Evolutionary conservation across 768 basidiomycete genomes (phyloP), one percentile per base, ranked within the genome.

Genomic region (Mycena metata): DNA sequence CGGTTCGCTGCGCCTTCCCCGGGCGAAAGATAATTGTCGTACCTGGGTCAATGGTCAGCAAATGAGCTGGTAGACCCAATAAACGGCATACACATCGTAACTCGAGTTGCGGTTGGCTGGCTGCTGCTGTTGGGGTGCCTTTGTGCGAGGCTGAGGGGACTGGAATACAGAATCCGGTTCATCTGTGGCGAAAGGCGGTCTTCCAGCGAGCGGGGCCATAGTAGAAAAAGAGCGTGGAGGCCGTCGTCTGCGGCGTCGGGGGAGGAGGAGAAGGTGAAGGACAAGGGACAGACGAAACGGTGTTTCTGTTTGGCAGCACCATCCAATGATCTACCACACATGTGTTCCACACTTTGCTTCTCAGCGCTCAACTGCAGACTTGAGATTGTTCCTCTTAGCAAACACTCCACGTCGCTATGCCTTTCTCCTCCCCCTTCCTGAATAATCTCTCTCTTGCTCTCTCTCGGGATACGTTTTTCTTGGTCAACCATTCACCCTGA

Each of bases 131-230:
- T 81, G 82, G 24, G 80, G 79, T 56, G 79, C 79, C 5, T 66
- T 57, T 5, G 24, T 30, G 35, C 66, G 70, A 23, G 63, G 59
- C 43, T 71, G 70, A 30, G 70, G 70, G 17, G 84, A 78, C 69
- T 88, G 83, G 76, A 88, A 92, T 70, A 85, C 79, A 24, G 86
- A 84, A 77, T 91, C 89, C 8, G 88, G 88, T 73, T 90, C 86
- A 79, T 92, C 88, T 42, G 89, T 91, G 51, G 89, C 91, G 75
- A 86, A 91, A 30, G 90, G 89, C 15, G 90, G 89, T 78, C 82
- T 84, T 67, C 88, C 87, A 76, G 89, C 88, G 67, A 89, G 81
- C 60, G 89, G 83, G 24, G 86, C 76, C 79, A 82, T 81, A 26
- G 39, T 39, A 15, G 61, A 59, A 59, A 66, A 71, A 70, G 73